phyloP scores from a whole-genome alignment of 1,284 basidiomycete genomes.

The Moesziomyces sp. region DNA sequence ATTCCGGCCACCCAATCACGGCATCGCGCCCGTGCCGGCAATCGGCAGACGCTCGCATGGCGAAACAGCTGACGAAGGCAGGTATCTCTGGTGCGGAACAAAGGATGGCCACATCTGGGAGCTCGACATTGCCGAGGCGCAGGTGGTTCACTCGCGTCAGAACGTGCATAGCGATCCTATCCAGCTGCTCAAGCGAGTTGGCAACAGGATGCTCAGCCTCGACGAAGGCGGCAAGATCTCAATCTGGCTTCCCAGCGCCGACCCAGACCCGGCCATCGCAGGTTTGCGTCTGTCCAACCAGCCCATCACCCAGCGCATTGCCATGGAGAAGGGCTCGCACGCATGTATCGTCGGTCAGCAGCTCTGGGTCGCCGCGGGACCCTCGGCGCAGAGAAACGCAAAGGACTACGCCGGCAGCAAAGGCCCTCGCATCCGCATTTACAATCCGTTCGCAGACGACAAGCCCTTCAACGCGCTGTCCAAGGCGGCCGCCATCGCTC shows the following conservation, averaged over 20 bases:
- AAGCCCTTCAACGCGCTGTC: constrained; percentile 64
- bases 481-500: constrained; percentile 44
- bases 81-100: constrained; percentile 64
- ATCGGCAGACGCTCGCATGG: constrained; percentile 30
- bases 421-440: constrained; percentile 54
- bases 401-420: constrained; percentile 33
- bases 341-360: constrained; percentile 56
- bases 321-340: constrained; percentile 55
- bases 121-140: constrained; percentile 53
- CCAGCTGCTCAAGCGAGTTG: constrained; percentile 50
- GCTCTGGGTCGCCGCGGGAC: constrained; percentile 57
- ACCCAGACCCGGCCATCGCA: constrained; percentile 28
- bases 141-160: constrained; percentile 38
- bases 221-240: constrained; percentile 66
- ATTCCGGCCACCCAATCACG: constrained; percentile 46
- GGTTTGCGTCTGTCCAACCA: constrained; percentile 44
- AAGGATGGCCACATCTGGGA: constrained; percentile 60
- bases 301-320: constrained; percentile 62
- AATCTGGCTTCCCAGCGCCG: constrained; percentile 49
- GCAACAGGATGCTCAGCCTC: constrained; percentile 56
- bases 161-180: constrained; percentile 58
- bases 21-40: constrained; percentile 15
- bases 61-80: constrained; percentile 49
- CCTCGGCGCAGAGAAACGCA: constrained; percentile 18
- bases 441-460: constrained; percentile 62